phyloP scores from a whole-genome alignment of 129 eudicot species.

The Artemisia tridentata region DNA sequence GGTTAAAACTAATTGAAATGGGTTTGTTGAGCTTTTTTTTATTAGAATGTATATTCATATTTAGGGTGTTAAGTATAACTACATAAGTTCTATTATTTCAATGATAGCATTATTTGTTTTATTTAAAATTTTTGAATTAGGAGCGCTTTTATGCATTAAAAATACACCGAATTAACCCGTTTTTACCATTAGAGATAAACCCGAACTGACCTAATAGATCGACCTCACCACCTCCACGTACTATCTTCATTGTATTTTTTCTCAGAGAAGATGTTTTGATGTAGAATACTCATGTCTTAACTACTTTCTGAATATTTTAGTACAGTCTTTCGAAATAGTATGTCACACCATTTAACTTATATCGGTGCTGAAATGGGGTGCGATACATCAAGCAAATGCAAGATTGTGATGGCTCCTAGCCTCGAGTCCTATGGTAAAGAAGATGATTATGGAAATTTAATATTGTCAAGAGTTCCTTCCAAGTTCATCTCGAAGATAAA shows the following conservation, averaged over 20 bases:
- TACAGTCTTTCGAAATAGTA: conserved; percentile 82
- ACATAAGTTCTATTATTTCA: too few relatives aligned
- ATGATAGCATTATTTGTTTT: too few relatives aligned
- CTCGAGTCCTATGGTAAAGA: background rate
- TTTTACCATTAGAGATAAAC: background rate
- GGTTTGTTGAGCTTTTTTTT: too few relatives aligned
- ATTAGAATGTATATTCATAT: too few relatives aligned
- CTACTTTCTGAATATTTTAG: conserved; percentile 37
- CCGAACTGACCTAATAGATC: background rate
- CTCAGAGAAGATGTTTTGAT: background rate
- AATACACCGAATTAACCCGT: too few relatives aligned
- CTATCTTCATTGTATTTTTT: background rate
- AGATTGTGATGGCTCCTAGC: conserved; percentile 53
- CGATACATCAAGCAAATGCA: conserved; percentile 53
- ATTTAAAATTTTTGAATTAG: too few relatives aligned
- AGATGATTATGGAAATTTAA: too few relatives aligned
- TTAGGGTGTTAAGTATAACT: too few relatives aligned
- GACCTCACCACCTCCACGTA: background rate
- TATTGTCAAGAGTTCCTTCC: too few relatives aligned
- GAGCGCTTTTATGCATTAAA: too few relatives aligned
- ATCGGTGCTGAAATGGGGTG: conserved; percentile 73
- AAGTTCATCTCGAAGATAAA: conserved; percentile 22
- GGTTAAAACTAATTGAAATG: too few relatives aligned
- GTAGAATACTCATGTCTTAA: conserved; percentile 3
- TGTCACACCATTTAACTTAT: conserved; percentile 68